phyloP scores from a whole-genome alignment of 1,139 yeast species.

The Debaryomycetaceae sp. region DNA sequence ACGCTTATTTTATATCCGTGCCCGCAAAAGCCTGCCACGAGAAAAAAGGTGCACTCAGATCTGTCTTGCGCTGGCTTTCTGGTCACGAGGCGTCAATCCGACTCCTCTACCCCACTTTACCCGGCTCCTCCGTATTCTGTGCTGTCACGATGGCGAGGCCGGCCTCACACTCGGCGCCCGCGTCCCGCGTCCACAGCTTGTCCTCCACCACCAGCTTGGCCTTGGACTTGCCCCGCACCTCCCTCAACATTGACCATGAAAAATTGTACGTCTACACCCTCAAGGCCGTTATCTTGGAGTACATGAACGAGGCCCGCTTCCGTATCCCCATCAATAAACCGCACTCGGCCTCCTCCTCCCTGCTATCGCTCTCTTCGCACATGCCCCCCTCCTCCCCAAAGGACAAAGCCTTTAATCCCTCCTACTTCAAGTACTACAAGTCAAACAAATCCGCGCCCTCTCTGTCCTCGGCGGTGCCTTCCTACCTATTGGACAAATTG shows the following conservation, averaged over 20 bases:
- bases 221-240: conserved; percentile 13
- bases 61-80: too few relatives aligned
- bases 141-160: conserved; percentile 2
- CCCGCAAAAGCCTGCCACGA: too few relatives aligned
- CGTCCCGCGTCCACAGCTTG: conserved; percentile 11
- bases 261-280: conserved; percentile 32
- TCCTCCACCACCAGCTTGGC: too few relatives aligned
- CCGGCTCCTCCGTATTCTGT: conserved; percentile 38
- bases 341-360: conserved; percentile 1
- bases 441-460: conserved; percentile 7
- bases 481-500: conserved; percentile 34
- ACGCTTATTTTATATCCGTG: too few relatives aligned
- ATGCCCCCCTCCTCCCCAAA: conserved; percentile 4
- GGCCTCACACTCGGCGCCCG: conserved; percentile 1
- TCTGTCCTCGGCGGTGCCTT: conserved; percentile 24
- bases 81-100: too few relatives aligned
- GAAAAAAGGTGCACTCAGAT: too few relatives aligned
- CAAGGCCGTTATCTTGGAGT: conserved; percentile 42
- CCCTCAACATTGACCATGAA: conserved; percentile 16
- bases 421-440: conserved; percentile 6
- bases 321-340: conserved; percentile 21
- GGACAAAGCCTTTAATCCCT: conserved; percentile 2
- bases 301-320: conserved; percentile 50
- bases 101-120: too few relatives aligned
- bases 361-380: conserved; percentile 1